Evolutionary conservation across 2,329 filamentous ascomycete genomes (phyloP), one percentile per base, ranked within the genome.

Genomic region (Epichloe brachyelytri): DNA sequence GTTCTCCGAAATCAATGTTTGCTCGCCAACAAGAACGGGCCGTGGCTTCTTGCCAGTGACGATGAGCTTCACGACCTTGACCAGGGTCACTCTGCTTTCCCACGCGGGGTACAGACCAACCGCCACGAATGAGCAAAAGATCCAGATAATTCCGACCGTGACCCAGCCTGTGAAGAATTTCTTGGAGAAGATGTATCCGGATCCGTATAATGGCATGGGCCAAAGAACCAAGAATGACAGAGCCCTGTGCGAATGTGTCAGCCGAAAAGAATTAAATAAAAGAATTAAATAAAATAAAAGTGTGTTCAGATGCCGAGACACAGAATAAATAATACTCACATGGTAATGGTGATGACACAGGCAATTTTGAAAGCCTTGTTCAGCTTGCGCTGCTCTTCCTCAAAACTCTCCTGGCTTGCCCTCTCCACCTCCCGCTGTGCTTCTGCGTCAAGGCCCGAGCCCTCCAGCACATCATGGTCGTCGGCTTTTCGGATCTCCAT

Each of bases 141-240:
- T 69, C 85, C 85, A 89, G 2, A 86, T 66, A 33, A 89, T 83
- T 0, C 82, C 82, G 1, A 85, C 78, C 2, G 78, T 71, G 8
- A 86, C 77, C 84, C 84, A 88, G 10, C 83, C 84, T 0, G 83
- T 85, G 63, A 88, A 89, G 70, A 88, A 89, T 0, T 55, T 30
- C 46, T 67, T 67, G 15, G 63, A 65, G 38, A 68, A 68, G 50
- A 95, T 77, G 63, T 95, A 95, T 1, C 78, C 78, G 0, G 76
- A 76, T 11, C 88, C 89, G 62, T 93, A 95, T 80, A 95, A 82
- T 1, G 89, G 89, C 77, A 95, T 91, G 0, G 90, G 89, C 88
- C 89, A 95, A 15, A 95, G 76, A 2, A 95, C 74, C 0, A 95
- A 71, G 51, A 95, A 72, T 0, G 80, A 75, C 0, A 95, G 54